These are phyloP conservation scores for Emmonsia crescens DNA, from an alignment of 2,329 filamentous ascomycete genomes.

Conservation along the genomic window DNA sequence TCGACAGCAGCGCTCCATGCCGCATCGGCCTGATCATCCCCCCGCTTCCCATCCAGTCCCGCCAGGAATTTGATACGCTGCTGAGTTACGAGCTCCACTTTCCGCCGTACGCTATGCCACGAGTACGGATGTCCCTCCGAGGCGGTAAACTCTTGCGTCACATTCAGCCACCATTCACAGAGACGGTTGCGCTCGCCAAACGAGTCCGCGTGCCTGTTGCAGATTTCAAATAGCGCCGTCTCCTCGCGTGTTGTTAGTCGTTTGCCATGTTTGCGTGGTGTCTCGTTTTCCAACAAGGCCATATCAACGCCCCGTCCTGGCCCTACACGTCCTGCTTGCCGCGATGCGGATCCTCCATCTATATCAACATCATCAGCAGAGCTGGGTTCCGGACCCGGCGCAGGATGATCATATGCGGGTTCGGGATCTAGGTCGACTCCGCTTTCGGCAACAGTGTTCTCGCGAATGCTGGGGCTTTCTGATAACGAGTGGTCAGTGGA, in stretches of 20 bases:
- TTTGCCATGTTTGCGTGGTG: conserved; percentile 25
- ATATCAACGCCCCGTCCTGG: conserved; percentile 10
- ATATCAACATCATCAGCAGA: conserved; percentile 4
- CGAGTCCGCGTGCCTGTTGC: conserved; percentile 26
- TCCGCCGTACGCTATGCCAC: conserved; percentile 34
- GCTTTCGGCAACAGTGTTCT: neutral
- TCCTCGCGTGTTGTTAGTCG: conserved; percentile 32
- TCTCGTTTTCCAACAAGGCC: conserved; percentile 5
- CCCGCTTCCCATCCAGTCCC: conserved; percentile 23
- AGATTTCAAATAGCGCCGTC: conserved; percentile 31
- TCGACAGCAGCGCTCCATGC: conserved; percentile 30
- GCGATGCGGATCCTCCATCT: neutral
- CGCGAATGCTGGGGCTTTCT: neutral
- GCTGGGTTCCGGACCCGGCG: conserved; percentile 3
- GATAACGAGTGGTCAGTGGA: neutral
- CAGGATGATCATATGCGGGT: conserved; percentile 5
- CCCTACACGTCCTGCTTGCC: neutral
- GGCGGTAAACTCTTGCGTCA: conserved; percentile 29
- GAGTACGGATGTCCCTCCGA: conserved; percentile 31
- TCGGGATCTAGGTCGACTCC: conserved; percentile 1
- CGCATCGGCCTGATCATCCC: conserved; percentile 26
- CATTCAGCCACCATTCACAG: conserved; percentile 33
- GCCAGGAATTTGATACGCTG: conserved; percentile 31
- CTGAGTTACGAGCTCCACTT: conserved; percentile 32
- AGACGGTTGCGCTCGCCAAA: conserved; percentile 33